These are phyloP conservation scores for Cunninghamia lanceolata DNA, from an alignment of 75 land plant genomes.

Conservation along the genomic window DNA sequence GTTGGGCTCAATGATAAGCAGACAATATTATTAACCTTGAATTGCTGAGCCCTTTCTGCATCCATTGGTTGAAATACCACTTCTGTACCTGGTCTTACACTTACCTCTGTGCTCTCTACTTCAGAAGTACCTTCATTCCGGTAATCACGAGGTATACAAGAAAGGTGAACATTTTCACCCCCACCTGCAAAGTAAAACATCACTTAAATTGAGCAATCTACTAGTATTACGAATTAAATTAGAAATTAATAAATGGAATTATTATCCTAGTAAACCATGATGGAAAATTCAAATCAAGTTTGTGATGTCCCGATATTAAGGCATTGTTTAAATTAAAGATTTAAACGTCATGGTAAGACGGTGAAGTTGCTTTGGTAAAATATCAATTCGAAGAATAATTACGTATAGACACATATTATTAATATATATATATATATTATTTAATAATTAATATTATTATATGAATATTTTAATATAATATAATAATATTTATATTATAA, in stretches of 20 bases:
- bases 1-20: slow-evolving; percentile 48
- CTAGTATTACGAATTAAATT: not conserved
- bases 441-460: too few relatives aligned
- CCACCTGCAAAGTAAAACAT: slow-evolving; percentile 27
- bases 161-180: slow-evolving; percentile 23
- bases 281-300: not conserved
- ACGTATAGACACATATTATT: too few relatives aligned
- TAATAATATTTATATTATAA: too few relatives aligned
- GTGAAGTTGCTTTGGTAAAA: too few relatives aligned
- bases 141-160: slow-evolving; percentile 48
- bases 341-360: too few relatives aligned
- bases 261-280: not conserved
- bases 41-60: slow-evolving; percentile 34
- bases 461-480: too few relatives aligned
- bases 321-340: too few relatives aligned
- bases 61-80: slow-evolving; percentile 53
- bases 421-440: too few relatives aligned
- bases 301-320: too few relatives aligned
- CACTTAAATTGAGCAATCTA: not conserved
- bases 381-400: too few relatives aligned
- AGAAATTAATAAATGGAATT: not conserved
- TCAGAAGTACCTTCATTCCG: slow-evolving; percentile 33
- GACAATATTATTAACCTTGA: slow-evolving; percentile 37
- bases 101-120: slow-evolving; percentile 46
- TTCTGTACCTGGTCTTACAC: slow-evolving; percentile 50